Evolutionary conservation across 371 early-diverging fungal genomes (phyloP), one percentile per base, ranked within the genome.

Genomic region (Syncephalis plumigaleata): DNA sequence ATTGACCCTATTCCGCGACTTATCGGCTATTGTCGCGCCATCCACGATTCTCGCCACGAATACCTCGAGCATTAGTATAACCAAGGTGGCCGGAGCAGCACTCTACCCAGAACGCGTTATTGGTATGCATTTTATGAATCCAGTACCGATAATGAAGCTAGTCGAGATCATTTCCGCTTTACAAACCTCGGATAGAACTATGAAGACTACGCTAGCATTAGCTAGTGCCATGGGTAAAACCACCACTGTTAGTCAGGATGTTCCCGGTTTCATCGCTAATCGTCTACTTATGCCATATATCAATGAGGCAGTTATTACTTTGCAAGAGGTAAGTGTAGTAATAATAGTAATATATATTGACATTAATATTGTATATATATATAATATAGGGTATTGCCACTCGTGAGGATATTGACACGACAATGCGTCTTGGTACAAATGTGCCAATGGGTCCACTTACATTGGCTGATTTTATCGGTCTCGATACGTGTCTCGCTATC

Each of bases 361-460:
- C 15, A 7, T 24, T 42, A 31, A 25, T 45, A 20, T 17, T 46
- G 13, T 16, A 25, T 38, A 31, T 24, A 9, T 54, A 15, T 37
- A 25, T 48, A 7, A 31, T 31, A 31, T 39, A 89, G 84, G 86
- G 86, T 8, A 82, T 87, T 62, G 93, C 89, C 11, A 79, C 84
- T 44, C 75, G 79, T 47, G 93, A 94, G 61, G 91, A 97, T 60
- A 97, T 97, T 59, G 97, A 97, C 58, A 85, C 85, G 3, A 97
- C 95, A 39, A 95, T 97, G 97, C 91, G 90, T 57, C 66, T 93
- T 31, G 97, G 91, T 20, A 87, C 92, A 40, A 94, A 93, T 63
- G 77, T 76, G 60, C 98, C 98, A 3, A 97, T 97, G 96, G 98
- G 98, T 18, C 98, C 98, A 21, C 73, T 97, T 49, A 86, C 85